A percentile compares a stretch with the other conserved stretches of the same genome.
Evolutionary conservation across 1,284 basidiomycete genomes (phyloP).

Genomic region (Neotropicomus parvogracilis): DNA sequence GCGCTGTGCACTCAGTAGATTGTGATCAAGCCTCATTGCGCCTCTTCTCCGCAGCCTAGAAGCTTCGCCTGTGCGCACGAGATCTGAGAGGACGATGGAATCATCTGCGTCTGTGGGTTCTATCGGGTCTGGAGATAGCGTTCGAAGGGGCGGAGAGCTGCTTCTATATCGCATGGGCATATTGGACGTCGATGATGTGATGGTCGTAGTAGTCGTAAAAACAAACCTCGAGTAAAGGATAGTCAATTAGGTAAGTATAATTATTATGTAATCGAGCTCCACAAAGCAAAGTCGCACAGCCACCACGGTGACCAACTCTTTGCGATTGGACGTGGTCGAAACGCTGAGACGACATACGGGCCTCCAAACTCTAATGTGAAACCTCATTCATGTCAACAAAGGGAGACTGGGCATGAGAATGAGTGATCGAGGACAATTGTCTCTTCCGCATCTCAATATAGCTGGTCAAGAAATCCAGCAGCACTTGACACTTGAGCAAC

Average conservation of each 20-base stretch:
- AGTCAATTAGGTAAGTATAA: background rate
- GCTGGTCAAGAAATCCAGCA: no score
- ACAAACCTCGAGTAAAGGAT: background rate
- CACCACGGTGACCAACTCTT: no score
- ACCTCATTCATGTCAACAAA: no score
- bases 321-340: no score
- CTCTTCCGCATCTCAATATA: no score
- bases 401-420: no score
- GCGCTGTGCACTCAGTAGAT: slow-evolving; percentile 27
- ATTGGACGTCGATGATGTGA: slow-evolving; percentile 19
- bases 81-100: slow-evolving; percentile 65
- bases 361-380: no score
- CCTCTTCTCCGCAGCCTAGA: slow-evolving; percentile 68
- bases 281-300: no score
- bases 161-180: slow-evolving; percentile 35
- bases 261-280: no score
- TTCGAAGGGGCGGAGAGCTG: slow-evolving; percentile 7
- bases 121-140: slow-evolving; percentile 20
- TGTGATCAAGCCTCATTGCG: slow-evolving; percentile 62
- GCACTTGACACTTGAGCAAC: no score
- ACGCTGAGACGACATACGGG: no score
- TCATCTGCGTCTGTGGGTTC: slow-evolving; percentile 52
- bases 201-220: slow-evolving; percentile 15
- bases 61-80: slow-evolving; percentile 65
- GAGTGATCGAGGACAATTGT: no score